Base-by-base conservation (phyloP, 805 yeast species). In the Saccharomycopsis oosterbeekiorum region DNA sequence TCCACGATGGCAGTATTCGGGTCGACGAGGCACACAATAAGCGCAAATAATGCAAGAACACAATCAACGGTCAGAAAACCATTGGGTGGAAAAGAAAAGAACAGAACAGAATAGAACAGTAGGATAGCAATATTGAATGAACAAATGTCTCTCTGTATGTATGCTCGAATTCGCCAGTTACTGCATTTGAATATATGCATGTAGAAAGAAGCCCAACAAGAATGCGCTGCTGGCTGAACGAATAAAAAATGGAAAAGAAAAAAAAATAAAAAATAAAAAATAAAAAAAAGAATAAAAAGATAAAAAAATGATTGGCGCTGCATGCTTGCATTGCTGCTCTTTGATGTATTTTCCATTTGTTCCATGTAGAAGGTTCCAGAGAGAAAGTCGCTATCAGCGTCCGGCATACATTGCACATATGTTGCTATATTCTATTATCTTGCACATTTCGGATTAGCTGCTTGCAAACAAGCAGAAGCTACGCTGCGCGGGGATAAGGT, bases 131-230 rank as follows among this genome's bases (percentile, higher is more conserved):
- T 47, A 47, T 19, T 47, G n/a, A 47, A 8, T 5, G 21, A 19
- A 17, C 10, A 47, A 47, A 47, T 47, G 2, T 21, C 34, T 47
- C 34, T 21, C 24, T 21, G 3, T 19, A n/a, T 42, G 34, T 29
- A 29, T 29, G 34, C 34, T 29, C 34, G 34, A 29, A 29, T 3
- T 29, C 34, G 34, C 34, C 50, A 42, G 26, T 21, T 24, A 47
- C 53, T 47, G 34, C 21, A 47, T 47, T 47, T 47, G 53, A 47
- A 47, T 47, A 47, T 47, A 47, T 47, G 53, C 53, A 47, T 47
- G 26, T 47, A 47, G 53, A 47, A 47, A 47, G 53, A 56, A 47
- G 21, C 21, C 21, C 53, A 47, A 47, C 53, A 47, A 21, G 53
- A 47, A 24, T 47, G 34, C 19, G 21, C 26, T 47, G 26, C 34